Evolutionary conservation across 495 filamentous ascomycete species (phyloP).

Genomic region (Articulospora tetracladia): DNA sequence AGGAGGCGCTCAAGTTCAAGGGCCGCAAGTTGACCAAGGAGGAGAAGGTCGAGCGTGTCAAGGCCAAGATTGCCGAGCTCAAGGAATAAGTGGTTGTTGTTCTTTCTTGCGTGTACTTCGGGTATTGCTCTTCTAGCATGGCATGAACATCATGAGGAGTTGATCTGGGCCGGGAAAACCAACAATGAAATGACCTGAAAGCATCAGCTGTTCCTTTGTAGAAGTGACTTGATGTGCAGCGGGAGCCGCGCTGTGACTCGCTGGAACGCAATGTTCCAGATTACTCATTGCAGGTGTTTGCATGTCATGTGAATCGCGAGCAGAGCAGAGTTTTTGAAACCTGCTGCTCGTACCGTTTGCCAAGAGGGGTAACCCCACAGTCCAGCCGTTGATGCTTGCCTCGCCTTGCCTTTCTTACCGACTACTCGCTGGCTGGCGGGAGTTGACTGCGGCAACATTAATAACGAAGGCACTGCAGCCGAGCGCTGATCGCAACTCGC

Average conservation of each 20-base stretch:
- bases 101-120: slow-evolving; percentile 8
- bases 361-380: neutral
- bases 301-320: too few relatives aligned
- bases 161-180: slow-evolving; percentile 10
- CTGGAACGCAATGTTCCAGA: neutral
- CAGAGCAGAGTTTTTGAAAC: neutral
- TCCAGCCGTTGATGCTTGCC: neutral
- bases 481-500: too few relatives aligned
- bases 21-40: slow-evolving; percentile 71
- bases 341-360: neutral
- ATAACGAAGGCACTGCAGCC: too few relatives aligned
- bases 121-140: slow-evolving; percentile 13
- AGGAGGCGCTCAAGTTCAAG: slow-evolving; percentile 86
- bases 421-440: too few relatives aligned
- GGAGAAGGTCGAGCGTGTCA: slow-evolving; percentile 72
- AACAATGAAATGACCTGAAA: slow-evolving; percentile 10
- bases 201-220: neutral
- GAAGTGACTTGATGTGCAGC: neutral
- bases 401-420: too few relatives aligned
- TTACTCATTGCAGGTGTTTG: neutral
- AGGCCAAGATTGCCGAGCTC: slow-evolving; percentile 82
- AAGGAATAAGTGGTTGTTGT: slow-evolving; percentile 32
- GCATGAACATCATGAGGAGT: slow-evolving; percentile 18
- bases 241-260: neutral
- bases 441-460: neutral